phyloP scores from a whole-genome alignment of 1,139 yeast species.

The Pichia sp. region DNA sequence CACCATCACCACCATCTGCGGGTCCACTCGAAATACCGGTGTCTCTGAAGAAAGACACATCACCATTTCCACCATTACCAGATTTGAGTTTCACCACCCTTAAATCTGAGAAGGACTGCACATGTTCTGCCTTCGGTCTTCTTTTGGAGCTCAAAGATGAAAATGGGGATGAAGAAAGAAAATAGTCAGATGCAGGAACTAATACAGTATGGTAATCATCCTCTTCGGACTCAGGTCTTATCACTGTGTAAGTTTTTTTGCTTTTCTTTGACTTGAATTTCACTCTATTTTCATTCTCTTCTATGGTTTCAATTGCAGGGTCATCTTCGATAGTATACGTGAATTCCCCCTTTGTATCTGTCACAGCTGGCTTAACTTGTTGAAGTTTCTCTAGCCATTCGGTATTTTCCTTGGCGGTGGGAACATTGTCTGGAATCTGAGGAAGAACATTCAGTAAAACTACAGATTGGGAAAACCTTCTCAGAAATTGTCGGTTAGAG shows the following conservation, averaged over 20 bases:
- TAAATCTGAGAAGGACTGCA: slow-evolving; percentile 48
- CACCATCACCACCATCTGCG: slow-evolving; percentile 99
- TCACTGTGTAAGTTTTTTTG: slow-evolving; percentile 11
- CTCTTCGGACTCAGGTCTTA: slow-evolving; percentile 10
- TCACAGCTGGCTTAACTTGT: not conserved
- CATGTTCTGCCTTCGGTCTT: slow-evolving; percentile 33
- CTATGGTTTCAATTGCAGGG: slow-evolving; percentile 18
- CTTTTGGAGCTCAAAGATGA: slow-evolving; percentile 28
- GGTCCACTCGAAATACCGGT: slow-evolving; percentile 85
- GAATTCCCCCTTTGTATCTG: slow-evolving; percentile 2
- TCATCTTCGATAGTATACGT: slow-evolving; percentile 16
- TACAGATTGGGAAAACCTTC: no score
- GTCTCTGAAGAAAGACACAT: slow-evolving; percentile 78
- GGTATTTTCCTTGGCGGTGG: slow-evolving; percentile 38
- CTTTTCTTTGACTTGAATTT: slow-evolving; percentile 12
- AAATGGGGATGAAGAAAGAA: slow-evolving; percentile 34
- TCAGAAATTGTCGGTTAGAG: no score
- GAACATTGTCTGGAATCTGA: slow-evolving; percentile 39
- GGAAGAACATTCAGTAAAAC: no score
- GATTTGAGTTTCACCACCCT: slow-evolving; percentile 59
- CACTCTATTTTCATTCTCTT: slow-evolving; percentile 12
- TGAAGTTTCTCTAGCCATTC: slow-evolving; percentile 33
- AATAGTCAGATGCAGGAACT: slow-evolving; percentile 32
- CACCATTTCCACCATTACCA: slow-evolving; percentile 88
- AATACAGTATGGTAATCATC: slow-evolving; percentile 26